Base-by-base conservation (phyloP, 2,329 filamentous ascomycete species). In the Coniochaeta sp. region DNA sequence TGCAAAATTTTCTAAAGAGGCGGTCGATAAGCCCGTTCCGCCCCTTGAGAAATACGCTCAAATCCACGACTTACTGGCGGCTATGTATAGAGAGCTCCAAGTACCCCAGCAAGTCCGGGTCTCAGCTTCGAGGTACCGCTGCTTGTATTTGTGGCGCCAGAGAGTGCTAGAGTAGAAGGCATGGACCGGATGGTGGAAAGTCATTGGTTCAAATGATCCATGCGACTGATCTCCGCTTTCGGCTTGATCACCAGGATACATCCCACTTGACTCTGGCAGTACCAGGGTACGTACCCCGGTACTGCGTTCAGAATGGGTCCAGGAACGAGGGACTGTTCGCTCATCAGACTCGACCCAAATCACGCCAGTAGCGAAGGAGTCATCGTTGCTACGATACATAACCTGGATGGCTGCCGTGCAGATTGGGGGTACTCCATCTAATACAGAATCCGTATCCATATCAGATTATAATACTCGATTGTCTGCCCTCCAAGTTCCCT, bases 381-480 rank as follows among this genome's bases (percentile, higher is more conserved):
- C 54, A 57, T 57, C 54, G 47, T 24, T 52, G 47, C 47, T 31
- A 52, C 47, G 47, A 52, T 52, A 52, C 47, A 52, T 52, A 52
- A 52, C 26, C 47, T 52, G 47, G 14, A 52, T 28, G 47, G 47
- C 47, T 22, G 47, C 47, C 47, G 14, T 52, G 14, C 26, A 26
- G 47, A 6, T 28, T 52, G 47, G 47, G 34, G 47, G 47, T 52
- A 31, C 47, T n/a, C 34, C 34, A 57, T 57, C 52, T 57, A 34
- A 36, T 57, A 33, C 54, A 36, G 54, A 34, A 36, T 24, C 17
- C 22, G 24, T 16, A 31, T 16, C 34, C 5, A 22, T 24, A 17
- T 57, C 28, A 31, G 54, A 57, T n/a, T 57, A 57, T 57, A 57
- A 57, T 36, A 57, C 31, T 38, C 31, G 26, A 38, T 22, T 34